Percentiles rank a stretch among this genome's conserved stretches.
phyloP scores from a whole-genome alignment of 1,139 yeast genomes.

The Suzukiozyma palmioleophila region DNA sequence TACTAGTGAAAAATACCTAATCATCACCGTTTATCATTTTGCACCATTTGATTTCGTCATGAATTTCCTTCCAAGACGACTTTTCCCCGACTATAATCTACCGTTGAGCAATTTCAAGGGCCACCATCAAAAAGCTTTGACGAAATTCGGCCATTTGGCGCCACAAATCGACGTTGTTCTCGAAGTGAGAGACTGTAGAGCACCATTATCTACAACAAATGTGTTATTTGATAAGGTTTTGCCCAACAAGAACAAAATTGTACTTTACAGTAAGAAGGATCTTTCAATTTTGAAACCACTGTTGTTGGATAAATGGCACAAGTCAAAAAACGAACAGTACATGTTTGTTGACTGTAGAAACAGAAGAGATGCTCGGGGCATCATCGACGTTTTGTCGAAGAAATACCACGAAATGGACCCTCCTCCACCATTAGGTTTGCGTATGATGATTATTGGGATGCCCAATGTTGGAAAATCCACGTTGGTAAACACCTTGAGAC shows the following conservation, averaged over 20 bases:
- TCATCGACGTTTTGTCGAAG: slow-evolving; percentile 48
- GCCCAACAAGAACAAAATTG: slow-evolving; percentile 52
- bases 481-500: slow-evolving; percentile 68
- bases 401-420: slow-evolving; percentile 45
- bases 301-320: slow-evolving; percentile 52
- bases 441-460: slow-evolving; percentile 83
- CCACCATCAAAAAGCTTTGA: slow-evolving; percentile 80
- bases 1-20: too few species aligned
- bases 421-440: slow-evolving; percentile 78
- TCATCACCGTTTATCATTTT: too few species aligned
- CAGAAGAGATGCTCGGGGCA: slow-evolving; percentile 43
- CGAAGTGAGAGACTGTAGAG: slow-evolving; percentile 84
- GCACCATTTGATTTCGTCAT: too few species aligned
- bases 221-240: slow-evolving; percentile 70
- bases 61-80: slow-evolving; percentile 40
- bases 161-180: slow-evolving; percentile 79
- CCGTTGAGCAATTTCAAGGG: slow-evolving; percentile 82
- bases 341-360: slow-evolving; percentile 59
- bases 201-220: slow-evolving; percentile 83
- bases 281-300: slow-evolving; percentile 28
- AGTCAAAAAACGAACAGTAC: slow-evolving; percentile 45
- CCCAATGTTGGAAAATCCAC: slow-evolving; percentile 99
- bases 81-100: slow-evolving; percentile 67
- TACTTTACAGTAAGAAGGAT: slow-evolving; percentile 71
- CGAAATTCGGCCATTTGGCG: slow-evolving; percentile 62